Evolutionary conservation across 176 grass and related monocot species (phyloP).

Genomic region (Guadua angustifolia): DNA sequence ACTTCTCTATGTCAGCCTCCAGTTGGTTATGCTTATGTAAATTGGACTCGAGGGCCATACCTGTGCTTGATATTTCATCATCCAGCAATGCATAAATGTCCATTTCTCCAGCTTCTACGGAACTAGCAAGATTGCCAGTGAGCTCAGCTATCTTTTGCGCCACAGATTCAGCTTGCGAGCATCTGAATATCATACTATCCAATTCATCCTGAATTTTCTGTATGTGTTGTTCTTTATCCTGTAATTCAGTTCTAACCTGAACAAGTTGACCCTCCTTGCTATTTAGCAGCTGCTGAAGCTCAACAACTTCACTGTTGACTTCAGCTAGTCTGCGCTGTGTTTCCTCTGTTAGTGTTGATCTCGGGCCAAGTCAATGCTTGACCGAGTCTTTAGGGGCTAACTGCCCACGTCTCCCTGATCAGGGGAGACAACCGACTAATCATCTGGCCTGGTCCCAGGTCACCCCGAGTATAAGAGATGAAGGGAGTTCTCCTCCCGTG

Average conservation of each 20-base stretch:
- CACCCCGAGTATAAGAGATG: too few relatives aligned
- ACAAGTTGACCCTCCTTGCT: constrained; percentile 61
- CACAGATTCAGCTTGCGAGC: constrained; percentile 60
- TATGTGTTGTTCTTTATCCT: constrained; percentile 58
- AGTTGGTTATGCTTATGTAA: constrained; percentile 58
- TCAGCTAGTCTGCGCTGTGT: constrained; percentile 53
- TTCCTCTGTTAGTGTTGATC: too few relatives aligned
- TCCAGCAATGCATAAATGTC: constrained; percentile 49
- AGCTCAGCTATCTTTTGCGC: constrained; percentile 61
- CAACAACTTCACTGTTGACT: constrained; percentile 51
- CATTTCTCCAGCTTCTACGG: constrained; percentile 47
- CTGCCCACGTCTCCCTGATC: too few relatives aligned
- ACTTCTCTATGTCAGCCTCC: constrained; percentile 61
- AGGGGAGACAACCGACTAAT: too few relatives aligned
- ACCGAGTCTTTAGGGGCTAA: too few relatives aligned
- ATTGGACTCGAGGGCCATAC: constrained; percentile 49
- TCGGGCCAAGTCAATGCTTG: too few relatives aligned
- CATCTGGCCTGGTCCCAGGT: too few relatives aligned
- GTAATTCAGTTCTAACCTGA: constrained; percentile 52
- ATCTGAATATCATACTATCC: constrained; percentile 49
- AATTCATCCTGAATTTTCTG: constrained; percentile 52
- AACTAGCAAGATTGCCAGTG: constrained; percentile 58
- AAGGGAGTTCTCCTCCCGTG: too few relatives aligned
- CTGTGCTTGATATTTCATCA: constrained; percentile 52
- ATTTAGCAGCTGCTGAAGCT: constrained; percentile 57